phyloP scores from a whole-genome alignment of 805 yeast genomes.

The Debaryomyces prosopidis region DNA sequence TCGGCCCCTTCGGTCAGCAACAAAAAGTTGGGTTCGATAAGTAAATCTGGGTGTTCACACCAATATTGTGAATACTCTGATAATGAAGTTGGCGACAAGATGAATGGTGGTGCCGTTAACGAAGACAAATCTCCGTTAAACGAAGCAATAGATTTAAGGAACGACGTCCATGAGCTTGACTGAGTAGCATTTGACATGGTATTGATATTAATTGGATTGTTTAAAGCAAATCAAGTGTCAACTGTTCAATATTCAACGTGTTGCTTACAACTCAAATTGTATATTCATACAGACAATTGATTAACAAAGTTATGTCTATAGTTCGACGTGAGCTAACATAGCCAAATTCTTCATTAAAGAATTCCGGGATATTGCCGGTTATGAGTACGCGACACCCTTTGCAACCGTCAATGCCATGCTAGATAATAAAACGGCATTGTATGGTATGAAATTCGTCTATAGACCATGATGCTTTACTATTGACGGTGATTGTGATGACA shows the following conservation, averaged over 20 bases:
- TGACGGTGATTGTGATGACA: no score
- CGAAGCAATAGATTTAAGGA: conserved; percentile 85
- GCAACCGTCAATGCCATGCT: conserved; percentile 1
- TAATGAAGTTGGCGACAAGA: conserved; percentile 84
- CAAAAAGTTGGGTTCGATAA: conserved; percentile 67
- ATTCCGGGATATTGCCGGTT: background rate
- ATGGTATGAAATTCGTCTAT: no score
- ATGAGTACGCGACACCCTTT: background rate
- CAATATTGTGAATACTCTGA: conserved; percentile 93
- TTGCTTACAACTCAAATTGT: background rate
- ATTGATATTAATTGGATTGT: background rate
- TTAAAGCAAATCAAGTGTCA: background rate
- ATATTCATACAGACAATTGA: conserved; percentile 1
- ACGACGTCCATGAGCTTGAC: conserved; percentile 79
- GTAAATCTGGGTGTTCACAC: conserved; percentile 88
- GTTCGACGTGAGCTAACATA: background rate
- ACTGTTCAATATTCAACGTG: background rate
- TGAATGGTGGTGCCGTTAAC: conserved; percentile 96
- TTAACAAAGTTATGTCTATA: background rate
- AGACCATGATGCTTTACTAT: no score
- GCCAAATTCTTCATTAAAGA: conserved; percentile 1
- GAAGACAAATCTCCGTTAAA: conserved; percentile 93
- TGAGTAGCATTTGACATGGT: conserved; percentile 23
- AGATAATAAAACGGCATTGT: no score
- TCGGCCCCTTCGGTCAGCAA: conserved; percentile 38